Base-by-base conservation (phyloP, 768 basidiomycete species). In the Amyloporia xantha region DNA sequence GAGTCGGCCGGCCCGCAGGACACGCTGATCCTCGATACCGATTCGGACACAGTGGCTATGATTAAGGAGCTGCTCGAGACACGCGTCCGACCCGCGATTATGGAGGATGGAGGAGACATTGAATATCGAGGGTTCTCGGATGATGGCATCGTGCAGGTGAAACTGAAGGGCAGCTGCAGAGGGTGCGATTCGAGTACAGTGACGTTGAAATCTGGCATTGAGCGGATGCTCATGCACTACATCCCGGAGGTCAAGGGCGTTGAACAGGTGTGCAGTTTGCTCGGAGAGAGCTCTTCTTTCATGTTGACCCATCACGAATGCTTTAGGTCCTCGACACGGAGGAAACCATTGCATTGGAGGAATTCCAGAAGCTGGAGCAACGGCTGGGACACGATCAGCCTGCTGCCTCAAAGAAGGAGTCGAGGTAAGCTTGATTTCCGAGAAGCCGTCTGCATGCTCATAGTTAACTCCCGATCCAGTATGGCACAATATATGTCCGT, bases 201-300 rank as follows among this genome's bases (percentile, higher is more conserved):
- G 27, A 99, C 96, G 13, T 71, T 99, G 49, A 99, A 98, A 76
- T 83, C 80, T 53, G 96, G 96, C 7, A 97, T 99, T 46, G 96
- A 99, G 70, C 76, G 96, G 54, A 98, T 99, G 96, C 71, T 99
- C 59, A 93, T 91, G 91, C 95, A 98, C 68, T 98, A 98, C 62
- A 91, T 99, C 47, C 95, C 95, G 1, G 90, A 95, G 68, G 92
- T 95, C 33, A 88, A 91, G 66, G 86, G 82, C 21, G 88, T 94
- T 6, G 86, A 92, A 59, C 89, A 94, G 78, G 90, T 84, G 54
- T 56, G 75, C 60, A 13, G n/a, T 4, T 11, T 7, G 4, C 26
- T 37, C 41, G 11, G 24, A 21, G n/a, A 41, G 21, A 25, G 40
- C 19, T n/a, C 19, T 25, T 36, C 40, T 24, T 21, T 21, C 13